Base-by-base conservation (phyloP, 345 rosid genomes). In the Microcos paniculata region DNA sequence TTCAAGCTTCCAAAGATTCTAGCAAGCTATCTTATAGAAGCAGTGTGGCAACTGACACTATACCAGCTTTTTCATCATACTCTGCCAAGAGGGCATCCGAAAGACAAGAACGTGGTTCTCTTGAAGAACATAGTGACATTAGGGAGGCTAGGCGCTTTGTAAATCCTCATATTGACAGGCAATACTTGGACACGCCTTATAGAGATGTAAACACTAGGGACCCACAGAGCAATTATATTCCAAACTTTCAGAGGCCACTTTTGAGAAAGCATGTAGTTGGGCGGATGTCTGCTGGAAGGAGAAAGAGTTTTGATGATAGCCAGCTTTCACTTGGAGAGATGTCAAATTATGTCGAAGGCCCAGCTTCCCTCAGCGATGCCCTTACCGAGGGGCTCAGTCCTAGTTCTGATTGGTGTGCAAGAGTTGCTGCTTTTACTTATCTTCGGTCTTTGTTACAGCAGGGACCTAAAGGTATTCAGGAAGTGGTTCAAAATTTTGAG, bases 231-330 rank as follows among this genome's bases (percentile, higher is more conserved):
- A 87, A 87, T 76, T 80, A 88, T 77, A 81, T 96, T 83, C 99
- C 99, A 63, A 96, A 92, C 87, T 96, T 96, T 86, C 99, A 93
- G 85, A 90, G 92, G 85, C 99, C 99, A 31, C 95, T 96, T 75
- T 80, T 88, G 80, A 88, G 98, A 84, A 96, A 96, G 84, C 83
- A 92, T 87, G 88, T 77, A 33, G 86, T 87, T 85, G 93, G 91
- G 64, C 84, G 98, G 76, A 84, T 90, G 88, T 87, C 98, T 45
- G 91, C 95, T n/a, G 85, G 91, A 73, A 88, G 98, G 87, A 90
- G 93, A 74, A 88, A 86, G 84, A 96, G 98, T 87, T 96, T 96
- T 80, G 98, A 96, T 83, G 99, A 92, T 72, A 87, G 88, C 75
- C 99, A 93, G 84, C 76, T 93, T 72, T 86, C 90, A 57, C 75